A percentile compares a stretch with the other conserved stretches of the same genome.
phyloP scores from a whole-genome alignment of 75 land plant genomes.

The Cupressus sempervirens region DNA sequence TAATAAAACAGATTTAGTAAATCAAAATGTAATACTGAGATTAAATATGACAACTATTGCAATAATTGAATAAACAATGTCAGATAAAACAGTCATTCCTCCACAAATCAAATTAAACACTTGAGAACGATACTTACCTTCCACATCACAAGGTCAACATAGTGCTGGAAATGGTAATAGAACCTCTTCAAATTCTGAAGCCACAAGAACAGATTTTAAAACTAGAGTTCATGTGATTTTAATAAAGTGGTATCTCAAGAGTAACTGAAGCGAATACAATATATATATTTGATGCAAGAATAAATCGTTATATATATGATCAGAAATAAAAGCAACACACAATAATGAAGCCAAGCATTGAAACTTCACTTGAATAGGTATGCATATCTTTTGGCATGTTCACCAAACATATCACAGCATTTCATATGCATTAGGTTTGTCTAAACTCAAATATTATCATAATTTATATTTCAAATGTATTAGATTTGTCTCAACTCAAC shows the following conservation, averaged over 20 bases:
- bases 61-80: not conserved
- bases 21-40: not conserved
- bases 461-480: no score
- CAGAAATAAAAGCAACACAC: not conserved
- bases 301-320: not conserved
- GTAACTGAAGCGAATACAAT: not conserved
- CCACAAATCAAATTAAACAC: not conserved
- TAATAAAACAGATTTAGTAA: not conserved
- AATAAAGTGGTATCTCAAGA: not conserved
- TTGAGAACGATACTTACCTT: slow-evolving; percentile 52
- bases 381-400: not conserved
- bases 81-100: not conserved
- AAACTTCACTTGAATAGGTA: not conserved
- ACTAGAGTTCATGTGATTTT: not conserved
- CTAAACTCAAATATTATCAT: not conserved
- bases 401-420: not conserved
- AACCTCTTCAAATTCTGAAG: slow-evolving; percentile 72
- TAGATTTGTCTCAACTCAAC: no score
- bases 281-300: not conserved
- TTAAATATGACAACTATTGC: not conserved
- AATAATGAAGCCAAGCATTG: not conserved
- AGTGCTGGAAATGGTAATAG: slow-evolving; percentile 94
- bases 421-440: not conserved
- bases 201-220: not conserved
- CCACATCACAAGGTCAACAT: slow-evolving; percentile 89